phyloP scores from a whole-genome alignment of 2,329 filamentous ascomycete species.

The Colletotrichum euphorbiae region DNA sequence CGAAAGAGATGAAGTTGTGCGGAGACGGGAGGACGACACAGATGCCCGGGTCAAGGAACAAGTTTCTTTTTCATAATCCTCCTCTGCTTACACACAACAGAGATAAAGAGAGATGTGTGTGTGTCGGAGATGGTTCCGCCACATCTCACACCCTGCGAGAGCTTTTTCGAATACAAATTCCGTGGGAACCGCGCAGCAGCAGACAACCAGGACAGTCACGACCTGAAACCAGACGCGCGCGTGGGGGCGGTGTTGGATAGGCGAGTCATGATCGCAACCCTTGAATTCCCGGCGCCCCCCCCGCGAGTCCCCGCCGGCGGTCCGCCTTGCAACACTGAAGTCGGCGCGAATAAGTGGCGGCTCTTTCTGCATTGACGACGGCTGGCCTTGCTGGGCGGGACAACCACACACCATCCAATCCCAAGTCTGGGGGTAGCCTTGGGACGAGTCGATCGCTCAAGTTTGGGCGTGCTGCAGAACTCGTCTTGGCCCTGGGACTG shows the following conservation, averaged over 20 bases:
- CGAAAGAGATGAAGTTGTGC: not conserved
- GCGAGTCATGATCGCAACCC: constrained; percentile 8
- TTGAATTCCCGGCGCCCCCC: too few relatives aligned
- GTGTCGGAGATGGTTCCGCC: not conserved
- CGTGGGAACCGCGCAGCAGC: not conserved
- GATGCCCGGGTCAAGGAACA: too few relatives aligned
- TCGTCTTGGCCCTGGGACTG: not conserved
- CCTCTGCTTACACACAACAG: too few relatives aligned
- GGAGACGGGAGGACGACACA: not conserved
- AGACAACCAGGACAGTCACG: too few relatives aligned
- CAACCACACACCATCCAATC: not conserved
- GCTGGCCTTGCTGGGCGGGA: constrained; percentile 31
- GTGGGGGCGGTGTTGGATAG: constrained; percentile 5
- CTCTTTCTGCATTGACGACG: constrained; percentile 13
- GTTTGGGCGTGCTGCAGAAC: not conserved
- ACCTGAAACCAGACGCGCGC: constrained; percentile 31
- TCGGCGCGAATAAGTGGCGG: not conserved
- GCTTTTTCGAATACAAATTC: too few relatives aligned
- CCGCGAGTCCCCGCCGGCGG: too few relatives aligned
- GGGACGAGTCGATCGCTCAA: constrained; percentile 31
- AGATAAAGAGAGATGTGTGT: not conserved
- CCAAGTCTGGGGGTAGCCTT: not conserved
- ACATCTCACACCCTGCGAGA: too few relatives aligned
- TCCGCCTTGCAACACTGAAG: not conserved
- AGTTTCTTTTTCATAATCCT: not conserved